Percentiles rank a stretch among this genome's conserved stretches.
phyloP scores from a whole-genome alignment of 2,329 filamentous ascomycete genomes.

The Seiridium unicorne region DNA sequence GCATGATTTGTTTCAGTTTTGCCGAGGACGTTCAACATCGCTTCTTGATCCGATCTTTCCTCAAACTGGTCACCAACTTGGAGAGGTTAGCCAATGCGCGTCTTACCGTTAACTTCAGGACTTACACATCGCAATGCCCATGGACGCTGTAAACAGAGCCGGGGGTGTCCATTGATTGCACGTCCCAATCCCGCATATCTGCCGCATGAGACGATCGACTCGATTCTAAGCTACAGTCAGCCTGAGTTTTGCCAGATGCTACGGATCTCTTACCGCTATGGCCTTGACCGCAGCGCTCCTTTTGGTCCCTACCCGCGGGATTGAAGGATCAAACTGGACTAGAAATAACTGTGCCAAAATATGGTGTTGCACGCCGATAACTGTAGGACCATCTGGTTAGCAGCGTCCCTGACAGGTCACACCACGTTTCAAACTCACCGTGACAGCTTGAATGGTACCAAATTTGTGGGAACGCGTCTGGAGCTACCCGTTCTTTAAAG shows the following conservation, averaged over 20 bases:
- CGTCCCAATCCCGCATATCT: conserved; percentile 57
- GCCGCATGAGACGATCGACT: conserved; percentile 45
- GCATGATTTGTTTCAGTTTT: conserved; percentile 49
- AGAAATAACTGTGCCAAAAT: conserved; percentile 58
- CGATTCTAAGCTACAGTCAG: conserved; percentile 28
- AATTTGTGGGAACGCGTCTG: conserved; percentile 53
- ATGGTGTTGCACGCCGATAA: conserved; percentile 60
- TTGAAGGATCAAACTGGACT: conserved; percentile 51
- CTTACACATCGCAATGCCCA: conserved; percentile 54
- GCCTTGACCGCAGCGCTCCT: conserved; percentile 32
- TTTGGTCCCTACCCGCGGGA: conserved; percentile 45
- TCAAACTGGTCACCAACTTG: conserved; percentile 48
- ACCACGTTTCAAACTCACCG: conserved; percentile 28
- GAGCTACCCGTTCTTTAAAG: conserved; percentile 32
- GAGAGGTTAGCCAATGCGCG: not conserved
- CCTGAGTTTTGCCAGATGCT: too few relatives aligned
- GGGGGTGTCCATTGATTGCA: conserved; percentile 56
- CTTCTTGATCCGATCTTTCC: conserved; percentile 43
- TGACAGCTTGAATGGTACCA: conserved; percentile 57
- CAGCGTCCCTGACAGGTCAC: not conserved
- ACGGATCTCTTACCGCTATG: conserved; percentile 34
- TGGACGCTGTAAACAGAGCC: conserved; percentile 53
- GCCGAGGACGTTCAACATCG: conserved; percentile 43
- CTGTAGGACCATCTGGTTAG: conserved; percentile 25
- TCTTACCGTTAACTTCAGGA: conserved; percentile 6